Percentiles rank a stretch among this genome's conserved stretches.
These are phyloP conservation scores for Hypoxylon sp. DNA, from an alignment of 2,329 filamentous ascomycete species.

Conservation along the genomic window DNA sequence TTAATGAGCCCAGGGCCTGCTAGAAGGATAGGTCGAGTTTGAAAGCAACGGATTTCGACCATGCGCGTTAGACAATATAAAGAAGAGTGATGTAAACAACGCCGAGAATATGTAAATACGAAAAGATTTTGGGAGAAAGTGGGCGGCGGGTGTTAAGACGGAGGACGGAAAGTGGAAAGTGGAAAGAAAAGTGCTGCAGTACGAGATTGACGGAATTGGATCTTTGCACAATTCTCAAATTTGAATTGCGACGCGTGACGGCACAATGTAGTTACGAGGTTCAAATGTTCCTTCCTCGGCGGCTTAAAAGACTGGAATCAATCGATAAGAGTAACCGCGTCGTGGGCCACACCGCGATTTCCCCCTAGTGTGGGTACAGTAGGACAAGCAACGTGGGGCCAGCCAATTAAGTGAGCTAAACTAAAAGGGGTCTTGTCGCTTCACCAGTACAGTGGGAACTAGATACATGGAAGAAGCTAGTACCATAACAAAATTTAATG, in stretches of 20 bases:
- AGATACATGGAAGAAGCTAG: not conserved
- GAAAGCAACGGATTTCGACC: slow-evolving; percentile 9
- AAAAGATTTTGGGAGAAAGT: slow-evolving; percentile 21
- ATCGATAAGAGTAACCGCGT: slow-evolving; percentile 52
- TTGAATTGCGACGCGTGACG: slow-evolving; percentile 16
- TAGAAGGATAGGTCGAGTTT: not conserved
- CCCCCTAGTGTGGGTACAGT: slow-evolving; percentile 10
- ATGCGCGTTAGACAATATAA: slow-evolving; percentile 28
- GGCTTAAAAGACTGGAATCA: slow-evolving; percentile 18
- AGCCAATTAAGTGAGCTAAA: slow-evolving; percentile 22
- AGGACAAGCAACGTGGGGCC: slow-evolving; percentile 46
- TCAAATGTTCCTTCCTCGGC: not conserved
- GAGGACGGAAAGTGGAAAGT: slow-evolving; percentile 4
- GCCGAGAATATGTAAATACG: slow-evolving; percentile 44
- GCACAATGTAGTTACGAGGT: slow-evolving; percentile 5
- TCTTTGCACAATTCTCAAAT: not conserved
- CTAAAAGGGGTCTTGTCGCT: not conserved
- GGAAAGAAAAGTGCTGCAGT: slow-evolving; percentile 15
- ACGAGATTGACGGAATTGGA: not conserved
- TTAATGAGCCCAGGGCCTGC: not conserved
- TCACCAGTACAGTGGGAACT: not conserved
- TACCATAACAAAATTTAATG: not conserved
- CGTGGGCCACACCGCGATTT: slow-evolving; percentile 50
- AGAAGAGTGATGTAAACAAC: slow-evolving; percentile 10
- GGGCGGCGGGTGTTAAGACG: not conserved